Conservation (phyloP, 202 grass and related monocot species). For the Eragrostis tef region DNA sequence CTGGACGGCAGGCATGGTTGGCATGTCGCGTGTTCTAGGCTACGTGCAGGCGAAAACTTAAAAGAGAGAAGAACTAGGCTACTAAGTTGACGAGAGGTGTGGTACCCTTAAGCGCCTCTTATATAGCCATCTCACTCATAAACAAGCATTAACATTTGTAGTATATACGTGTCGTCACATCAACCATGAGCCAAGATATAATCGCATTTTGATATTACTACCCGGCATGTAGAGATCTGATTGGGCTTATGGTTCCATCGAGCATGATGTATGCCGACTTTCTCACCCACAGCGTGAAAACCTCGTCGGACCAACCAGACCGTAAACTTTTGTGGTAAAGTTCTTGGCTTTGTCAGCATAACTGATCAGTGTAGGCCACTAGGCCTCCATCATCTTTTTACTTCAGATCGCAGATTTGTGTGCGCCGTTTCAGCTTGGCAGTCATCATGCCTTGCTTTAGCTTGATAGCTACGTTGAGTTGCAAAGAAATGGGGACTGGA, state of each 20-base stretch:
- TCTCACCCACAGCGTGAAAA: conserved; percentile 27
- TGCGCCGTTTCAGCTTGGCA: background rate
- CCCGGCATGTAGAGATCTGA: too few species aligned
- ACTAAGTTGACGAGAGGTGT: conserved; percentile 11
- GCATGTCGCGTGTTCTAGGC: background rate
- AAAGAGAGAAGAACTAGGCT: background rate
- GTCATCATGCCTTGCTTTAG: conserved; percentile 22
- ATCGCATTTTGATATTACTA: background rate
- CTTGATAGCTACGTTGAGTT: conserved; percentile 42
- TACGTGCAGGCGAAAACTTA: background rate
- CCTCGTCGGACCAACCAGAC: background rate
- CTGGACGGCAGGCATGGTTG: conserved; percentile 50
- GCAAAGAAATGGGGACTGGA: conserved; percentile 23
- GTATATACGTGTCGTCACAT: too few species aligned
- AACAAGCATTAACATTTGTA: too few species aligned
- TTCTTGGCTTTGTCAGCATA: conserved; percentile 4
- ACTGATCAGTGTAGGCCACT: background rate
- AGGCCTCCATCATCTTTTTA: background rate
- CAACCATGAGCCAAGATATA: too few species aligned
- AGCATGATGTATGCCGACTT: conserved; percentile 25
- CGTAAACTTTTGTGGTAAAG: background rate
- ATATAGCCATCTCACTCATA: conserved; percentile 22
- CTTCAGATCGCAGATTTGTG: background rate
- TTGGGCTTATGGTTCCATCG: conserved; percentile 24
- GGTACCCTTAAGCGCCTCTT: conserved; percentile 7